Evolutionary conservation across 2,329 filamentous ascomycete genomes (phyloP), one percentile per base, ranked within the genome.

Genomic region (Colletotrichum scovillei): DNA sequence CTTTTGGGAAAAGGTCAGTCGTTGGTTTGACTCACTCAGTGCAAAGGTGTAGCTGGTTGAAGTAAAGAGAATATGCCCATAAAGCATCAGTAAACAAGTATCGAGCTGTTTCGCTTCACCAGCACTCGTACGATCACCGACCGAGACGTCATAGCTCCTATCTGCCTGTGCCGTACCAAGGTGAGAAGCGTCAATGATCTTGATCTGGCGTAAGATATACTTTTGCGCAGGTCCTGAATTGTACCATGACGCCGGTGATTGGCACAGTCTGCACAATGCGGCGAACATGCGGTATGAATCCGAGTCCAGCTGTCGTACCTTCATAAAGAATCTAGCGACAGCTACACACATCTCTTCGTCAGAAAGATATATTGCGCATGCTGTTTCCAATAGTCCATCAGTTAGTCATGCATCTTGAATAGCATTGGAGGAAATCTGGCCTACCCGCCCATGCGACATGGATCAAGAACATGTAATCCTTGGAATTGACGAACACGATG

Each of bases 151-250:
- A 28, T 74, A 67, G 12, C 55, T 57, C n/a, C 59, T 74, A 4
- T 76, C 75, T 42, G 66, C 42, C 12, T 38, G 70, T 16, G 52
- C 14, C n/a, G 28, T 52, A 3, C 67, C 69, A 24, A 73, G 56
- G 56, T 87, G 84, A 16, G 88, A 86, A 83, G 86, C 57, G 92
- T 99, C 97, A 85, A 97, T 94, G 4, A 92, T 91, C 81, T 97
- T 97, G 83, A 99, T 94, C 82, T 97, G 95, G 5, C 97, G 92
- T 71, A 98, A 87, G 78, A 98, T 92, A 79, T 94, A 97, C 81
- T 98, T 98, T 82, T 98, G 95, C 24, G 93, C 92, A 0, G 94
- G 92, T 0, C 94, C 93, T 3, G 93, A 92, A 64, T 92, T 92
- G 82, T 96, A 98, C 86, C 93, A 94, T 35, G 91, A 89, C 49